These are phyloP conservation scores for Apophysomyces variabilis DNA, from an alignment of 371 early-diverging fungal genomes.

Conservation along the genomic window DNA sequence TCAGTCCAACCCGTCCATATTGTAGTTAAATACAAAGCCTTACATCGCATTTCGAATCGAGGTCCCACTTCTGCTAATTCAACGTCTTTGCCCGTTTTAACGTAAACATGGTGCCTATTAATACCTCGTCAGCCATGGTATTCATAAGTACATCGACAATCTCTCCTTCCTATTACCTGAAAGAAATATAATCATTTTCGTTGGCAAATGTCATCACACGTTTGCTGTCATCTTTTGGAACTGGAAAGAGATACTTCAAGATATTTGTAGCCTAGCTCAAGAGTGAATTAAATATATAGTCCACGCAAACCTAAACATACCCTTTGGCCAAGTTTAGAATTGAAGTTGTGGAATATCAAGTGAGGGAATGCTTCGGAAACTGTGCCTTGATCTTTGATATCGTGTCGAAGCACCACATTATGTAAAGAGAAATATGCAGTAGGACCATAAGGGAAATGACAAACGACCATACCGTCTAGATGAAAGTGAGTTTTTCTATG, in stretches of 20 bases:
- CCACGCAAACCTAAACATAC: conserved; percentile 47
- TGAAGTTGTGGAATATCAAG: conserved; percentile 94
- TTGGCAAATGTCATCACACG: conserved; percentile 97
- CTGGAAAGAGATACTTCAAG: conserved; percentile 95
- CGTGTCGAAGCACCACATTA: conserved; percentile 97
- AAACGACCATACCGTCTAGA: conserved; percentile 91
- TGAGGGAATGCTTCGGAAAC: conserved; percentile 97
- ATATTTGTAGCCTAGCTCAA: conserved; percentile 76
- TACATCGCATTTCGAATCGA: conserved; percentile 96
- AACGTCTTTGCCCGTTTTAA: conserved; percentile 87
- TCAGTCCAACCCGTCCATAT: background rate
- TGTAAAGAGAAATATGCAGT: conserved; percentile 97
- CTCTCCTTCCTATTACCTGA: conserved; percentile 57
- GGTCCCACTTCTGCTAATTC: conserved; percentile 98
- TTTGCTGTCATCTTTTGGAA: conserved; percentile 95
- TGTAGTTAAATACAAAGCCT: conserved; percentile 20
- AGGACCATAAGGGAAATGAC: conserved; percentile 98
- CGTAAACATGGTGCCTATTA: conserved; percentile 91
- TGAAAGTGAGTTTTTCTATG: too few relatives aligned
- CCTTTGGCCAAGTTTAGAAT: conserved; percentile 84
- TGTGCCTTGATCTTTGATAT: conserved; percentile 94
- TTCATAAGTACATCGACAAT: background rate
- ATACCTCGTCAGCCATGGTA: background rate
- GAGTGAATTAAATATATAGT: background rate
- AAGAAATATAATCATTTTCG: conserved; percentile 96